Percentiles rank a stretch among this genome's conserved stretches.
phyloP scores from a whole-genome alignment of 2,329 filamentous ascomycete genomes.

The Chrysoporthe puriensis region DNA sequence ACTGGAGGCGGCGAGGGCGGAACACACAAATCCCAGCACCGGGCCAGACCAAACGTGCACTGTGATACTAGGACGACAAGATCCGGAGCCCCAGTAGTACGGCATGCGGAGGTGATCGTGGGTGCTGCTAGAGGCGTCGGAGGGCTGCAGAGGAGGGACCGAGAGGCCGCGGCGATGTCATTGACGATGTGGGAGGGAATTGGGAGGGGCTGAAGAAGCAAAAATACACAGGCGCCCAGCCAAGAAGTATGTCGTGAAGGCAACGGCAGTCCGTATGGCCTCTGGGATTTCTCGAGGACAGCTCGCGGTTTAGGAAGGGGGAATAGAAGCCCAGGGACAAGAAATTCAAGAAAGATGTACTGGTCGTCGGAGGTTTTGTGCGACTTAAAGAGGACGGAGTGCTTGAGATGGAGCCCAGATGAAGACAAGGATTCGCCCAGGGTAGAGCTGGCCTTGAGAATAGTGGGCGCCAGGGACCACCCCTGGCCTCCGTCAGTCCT shows the following conservation, averaged over 20 bases:
- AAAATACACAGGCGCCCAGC: slow-evolving; percentile 1
- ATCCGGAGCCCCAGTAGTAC: slow-evolving; percentile 52
- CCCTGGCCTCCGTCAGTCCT: slow-evolving; percentile 37
- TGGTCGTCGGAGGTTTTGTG: slow-evolving; percentile 51
- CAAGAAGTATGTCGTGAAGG: slow-evolving; percentile 28
- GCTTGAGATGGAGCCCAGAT: slow-evolving; percentile 48
- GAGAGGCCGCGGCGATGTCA: slow-evolving; percentile 26
- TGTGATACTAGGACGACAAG: slow-evolving; percentile 54
- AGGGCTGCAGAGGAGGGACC: slow-evolving; percentile 47
- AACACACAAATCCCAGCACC: slow-evolving; percentile 34
- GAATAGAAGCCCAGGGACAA: slow-evolving; percentile 26
- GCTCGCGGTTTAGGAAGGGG: slow-evolving; percentile 33
- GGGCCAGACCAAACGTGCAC: slow-evolving; percentile 57
- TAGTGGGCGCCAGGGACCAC: slow-evolving; percentile 43
- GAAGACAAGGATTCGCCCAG: slow-evolving; percentile 44
- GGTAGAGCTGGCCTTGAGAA: slow-evolving; percentile 38
- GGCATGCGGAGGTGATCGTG: slow-evolving; percentile 52
- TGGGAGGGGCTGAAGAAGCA: slow-evolving; percentile 3
- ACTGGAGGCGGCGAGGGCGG: slow-evolving; percentile 37
- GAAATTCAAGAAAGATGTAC: slow-evolving; percentile 28
- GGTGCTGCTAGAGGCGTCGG: slow-evolving; percentile 47
- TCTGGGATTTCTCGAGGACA: slow-evolving; percentile 18
- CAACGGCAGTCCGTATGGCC: slow-evolving; percentile 20
- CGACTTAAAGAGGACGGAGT: slow-evolving; percentile 49
- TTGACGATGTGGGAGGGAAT: slow-evolving; percentile 19